A percentile compares a stretch with the other conserved stretches of the same genome.
Conservation (phyloP, 2,329 filamentous ascomycete species). For the Biscogniauxia mediterranea region DNA sequence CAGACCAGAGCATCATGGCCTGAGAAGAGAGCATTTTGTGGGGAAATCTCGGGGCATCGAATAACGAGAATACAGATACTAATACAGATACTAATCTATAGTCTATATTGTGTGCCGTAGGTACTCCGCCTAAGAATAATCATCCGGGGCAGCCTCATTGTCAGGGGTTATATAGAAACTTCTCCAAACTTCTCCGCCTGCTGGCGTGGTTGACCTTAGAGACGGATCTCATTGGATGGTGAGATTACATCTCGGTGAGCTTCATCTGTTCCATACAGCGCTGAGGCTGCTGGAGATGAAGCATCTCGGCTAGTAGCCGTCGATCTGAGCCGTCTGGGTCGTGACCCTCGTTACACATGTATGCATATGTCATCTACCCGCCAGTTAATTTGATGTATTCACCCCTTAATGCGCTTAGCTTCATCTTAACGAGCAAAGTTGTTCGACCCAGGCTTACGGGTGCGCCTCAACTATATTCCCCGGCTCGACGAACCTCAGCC, state of each 20-base stretch:
- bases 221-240: conserved; percentile 12
- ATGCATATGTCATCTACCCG: conserved; percentile 12
- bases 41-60: conserved; percentile 12
- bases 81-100: conserved; percentile 14
- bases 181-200: conserved; percentile 1
- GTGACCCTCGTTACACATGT: conserved; percentile 11
- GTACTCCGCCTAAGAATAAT: not conserved
- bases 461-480: conserved; percentile 13
- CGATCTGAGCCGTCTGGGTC: conserved; percentile 7
- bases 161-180: not conserved
- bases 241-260: conserved; percentile 9
- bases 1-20: conserved; percentile 3
- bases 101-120: not conserved
- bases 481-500: conserved; percentile 20
- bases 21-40: conserved; percentile 11
- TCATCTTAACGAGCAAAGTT: conserved; percentile 1
- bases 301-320: conserved; percentile 14
- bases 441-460: conserved; percentile 6
- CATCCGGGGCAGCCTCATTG: not conserved
- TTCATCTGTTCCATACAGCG: conserved; percentile 21
- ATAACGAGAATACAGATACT: conserved; percentile 14
- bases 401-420: not conserved
- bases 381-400: conserved; percentile 7
- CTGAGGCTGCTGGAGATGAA: conserved; percentile 2
- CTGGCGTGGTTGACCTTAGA: conserved; percentile 11